phyloP scores from a whole-genome alignment of 148 eudicot species.

The Vaccinium corymbosum region DNA sequence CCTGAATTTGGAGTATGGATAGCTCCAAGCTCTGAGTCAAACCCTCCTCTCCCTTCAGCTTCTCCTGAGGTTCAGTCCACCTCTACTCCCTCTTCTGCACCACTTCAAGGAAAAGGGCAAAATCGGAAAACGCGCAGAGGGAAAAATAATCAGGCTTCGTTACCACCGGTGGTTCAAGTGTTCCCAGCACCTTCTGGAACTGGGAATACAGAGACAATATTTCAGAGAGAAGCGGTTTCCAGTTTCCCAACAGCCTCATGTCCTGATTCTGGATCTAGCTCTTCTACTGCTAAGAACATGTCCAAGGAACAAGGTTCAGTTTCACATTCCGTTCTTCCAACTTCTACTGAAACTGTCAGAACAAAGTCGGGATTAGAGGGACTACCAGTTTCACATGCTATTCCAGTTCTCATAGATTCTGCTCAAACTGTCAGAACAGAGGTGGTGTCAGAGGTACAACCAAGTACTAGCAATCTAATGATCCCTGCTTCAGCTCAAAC shows the following conservation, averaged over 20 bases:
- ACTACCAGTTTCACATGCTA: conserved; percentile 15
- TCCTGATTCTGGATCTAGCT: conserved; percentile 17
- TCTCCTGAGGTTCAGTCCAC: conserved; percentile 34
- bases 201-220: conserved; percentile 25
- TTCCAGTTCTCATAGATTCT: conserved; percentile 12
- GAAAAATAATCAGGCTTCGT: conserved; percentile 39
- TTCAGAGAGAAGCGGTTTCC: conserved; percentile 24
- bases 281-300: conserved; percentile 20
- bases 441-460: conserved; percentile 11
- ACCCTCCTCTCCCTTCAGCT: conserved; percentile 31
- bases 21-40: conserved; percentile 33
- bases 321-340: conserved; percentile 20
- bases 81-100: conserved; percentile 26
- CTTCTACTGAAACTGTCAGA: conserved; percentile 11
- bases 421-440: conserved; percentile 8
- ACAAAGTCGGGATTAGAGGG: neutral
- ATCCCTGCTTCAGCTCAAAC: conserved; percentile 21
- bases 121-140: conserved; percentile 62
- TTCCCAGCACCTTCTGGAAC: conserved; percentile 32
- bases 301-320: conserved; percentile 16
- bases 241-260: conserved; percentile 9
- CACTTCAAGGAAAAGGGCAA: conserved; percentile 36
- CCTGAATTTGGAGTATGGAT: conserved; percentile 29
- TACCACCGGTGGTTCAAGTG: conserved; percentile 33
- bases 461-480: conserved; percentile 22